A percentile compares a stretch with the other conserved stretches of the same genome.
Conservation (phyloP, 352 stramenopile genomes). For the Thraustochytrium striatum region DNA sequence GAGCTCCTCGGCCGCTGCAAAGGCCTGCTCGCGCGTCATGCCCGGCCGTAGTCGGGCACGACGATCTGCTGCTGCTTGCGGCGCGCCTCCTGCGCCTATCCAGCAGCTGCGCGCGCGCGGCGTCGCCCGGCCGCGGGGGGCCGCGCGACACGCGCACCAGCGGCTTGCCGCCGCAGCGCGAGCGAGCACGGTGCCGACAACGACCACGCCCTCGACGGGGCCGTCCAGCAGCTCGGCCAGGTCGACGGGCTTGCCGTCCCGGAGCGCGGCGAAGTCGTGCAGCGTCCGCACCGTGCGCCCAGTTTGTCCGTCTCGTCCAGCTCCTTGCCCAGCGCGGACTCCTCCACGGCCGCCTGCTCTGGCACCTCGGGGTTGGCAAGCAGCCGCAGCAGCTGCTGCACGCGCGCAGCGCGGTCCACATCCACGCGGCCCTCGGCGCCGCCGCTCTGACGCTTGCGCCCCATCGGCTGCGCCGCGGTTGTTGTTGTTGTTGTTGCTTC, state of each 20-base stretch:
- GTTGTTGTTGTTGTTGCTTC: no score
- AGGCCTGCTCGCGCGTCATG: slow-evolving; percentile 18
- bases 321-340: background rate
- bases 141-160: background rate
- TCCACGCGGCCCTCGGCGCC: no score
- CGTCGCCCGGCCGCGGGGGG: background rate
- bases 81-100: background rate
- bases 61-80: background rate
- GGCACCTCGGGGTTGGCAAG: no score
- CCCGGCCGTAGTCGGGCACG: slow-evolving; percentile 38
- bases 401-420: no score
- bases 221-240: slow-evolving; percentile 17
- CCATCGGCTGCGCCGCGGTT: no score
- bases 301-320: slow-evolving; percentile 14
- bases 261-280: slow-evolving; percentile 26
- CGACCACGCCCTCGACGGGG: slow-evolving; percentile 16
- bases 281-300: slow-evolving; percentile 11
- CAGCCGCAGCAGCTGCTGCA: no score
- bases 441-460: no score
- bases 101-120: slow-evolving; percentile 9
- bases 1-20: background rate
- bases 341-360: background rate
- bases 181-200: slow-evolving; percentile 42
- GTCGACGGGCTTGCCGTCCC: background rate
- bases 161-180: background rate